Conservation (phyloP, 805 yeast genomes). For the Barnettozyma sp. region DNA sequence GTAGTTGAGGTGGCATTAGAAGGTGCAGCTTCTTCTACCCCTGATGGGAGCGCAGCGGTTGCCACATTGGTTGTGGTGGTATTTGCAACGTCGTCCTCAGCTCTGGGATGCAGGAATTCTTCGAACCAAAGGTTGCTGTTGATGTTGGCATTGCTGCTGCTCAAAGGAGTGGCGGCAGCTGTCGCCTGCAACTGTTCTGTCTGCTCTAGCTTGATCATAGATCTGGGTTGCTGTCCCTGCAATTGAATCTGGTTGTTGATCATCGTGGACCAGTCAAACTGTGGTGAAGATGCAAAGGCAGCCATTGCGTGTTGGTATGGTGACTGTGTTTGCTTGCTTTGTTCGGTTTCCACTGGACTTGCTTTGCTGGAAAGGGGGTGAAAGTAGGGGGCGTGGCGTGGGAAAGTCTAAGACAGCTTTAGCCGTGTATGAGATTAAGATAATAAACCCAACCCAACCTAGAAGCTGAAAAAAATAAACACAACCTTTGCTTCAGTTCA, state of each 20-base stretch:
- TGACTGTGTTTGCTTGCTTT: background rate
- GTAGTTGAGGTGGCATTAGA: conserved; percentile 12
- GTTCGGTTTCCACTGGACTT: too few species aligned
- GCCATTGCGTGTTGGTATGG: conserved; percentile 12
- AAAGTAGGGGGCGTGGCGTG: too few species aligned
- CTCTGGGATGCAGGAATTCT: conserved; percentile 16
- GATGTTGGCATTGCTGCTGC: conserved; percentile 11
- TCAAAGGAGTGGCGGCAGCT: too few species aligned
- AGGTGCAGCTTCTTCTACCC: too few species aligned
- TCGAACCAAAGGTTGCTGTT: conserved; percentile 20
- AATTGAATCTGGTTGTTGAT: conserved; percentile 10
- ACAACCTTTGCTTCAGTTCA: too few species aligned
- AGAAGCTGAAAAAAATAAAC: too few species aligned
- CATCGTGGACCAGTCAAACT: conserved; percentile 24
- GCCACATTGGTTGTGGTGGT: too few species aligned
- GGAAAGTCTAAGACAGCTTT: too few species aligned
- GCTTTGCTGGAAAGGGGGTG: too few species aligned
- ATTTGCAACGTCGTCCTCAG: conserved; percentile 2
- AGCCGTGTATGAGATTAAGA: too few species aligned
- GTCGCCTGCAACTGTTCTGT: conserved; percentile 8
- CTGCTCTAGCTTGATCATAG: conserved; percentile 4
- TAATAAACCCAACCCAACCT: too few species aligned
- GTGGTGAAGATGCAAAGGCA: conserved; percentile 19
- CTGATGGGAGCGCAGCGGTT: too few species aligned
- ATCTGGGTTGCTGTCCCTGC: conserved; percentile 8